Evolutionary conservation across 2,329 filamentous ascomycete genomes (phyloP).

Genomic region (Alternaria dauci): DNA sequence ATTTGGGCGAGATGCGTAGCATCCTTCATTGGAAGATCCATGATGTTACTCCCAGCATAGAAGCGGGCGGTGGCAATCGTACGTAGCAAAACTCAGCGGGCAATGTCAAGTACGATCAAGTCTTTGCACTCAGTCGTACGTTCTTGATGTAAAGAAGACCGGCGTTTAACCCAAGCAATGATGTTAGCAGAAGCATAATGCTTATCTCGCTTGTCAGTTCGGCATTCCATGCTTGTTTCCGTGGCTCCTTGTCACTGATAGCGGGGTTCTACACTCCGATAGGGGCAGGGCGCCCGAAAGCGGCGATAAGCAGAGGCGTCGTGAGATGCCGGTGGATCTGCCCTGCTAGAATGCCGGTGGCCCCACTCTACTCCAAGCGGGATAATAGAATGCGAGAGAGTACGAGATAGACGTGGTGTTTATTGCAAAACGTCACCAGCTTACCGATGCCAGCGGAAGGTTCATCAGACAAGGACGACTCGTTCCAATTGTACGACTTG

Average conservation of each 20-base stretch:
- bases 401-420: neutral
- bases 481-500: constrained; percentile 18
- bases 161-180: neutral
- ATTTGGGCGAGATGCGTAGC: neutral
- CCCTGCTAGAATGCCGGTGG: constrained; percentile 1
- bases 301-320: constrained; percentile 1
- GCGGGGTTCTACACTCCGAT: neutral
- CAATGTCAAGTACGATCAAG: neutral
- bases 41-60: neutral
- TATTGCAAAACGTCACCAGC: neutral
- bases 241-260: neutral
- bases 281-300: neutral
- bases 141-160: neutral
- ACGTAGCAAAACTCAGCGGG: neutral
- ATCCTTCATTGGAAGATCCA: constrained; percentile 3
- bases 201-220: constrained; percentile 3
- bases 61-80: neutral
- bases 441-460: neutral
- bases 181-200: neutral
- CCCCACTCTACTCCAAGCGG: neutral
- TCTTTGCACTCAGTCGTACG: neutral
- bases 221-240: neutral
- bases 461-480: constrained; percentile 8
- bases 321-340: constrained; percentile 4
- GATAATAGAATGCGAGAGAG: neutral